Evolutionary conservation across 768 basidiomycete species (phyloP), one percentile per base, ranked within the genome.

Genomic region (Boletus edulis): DNA sequence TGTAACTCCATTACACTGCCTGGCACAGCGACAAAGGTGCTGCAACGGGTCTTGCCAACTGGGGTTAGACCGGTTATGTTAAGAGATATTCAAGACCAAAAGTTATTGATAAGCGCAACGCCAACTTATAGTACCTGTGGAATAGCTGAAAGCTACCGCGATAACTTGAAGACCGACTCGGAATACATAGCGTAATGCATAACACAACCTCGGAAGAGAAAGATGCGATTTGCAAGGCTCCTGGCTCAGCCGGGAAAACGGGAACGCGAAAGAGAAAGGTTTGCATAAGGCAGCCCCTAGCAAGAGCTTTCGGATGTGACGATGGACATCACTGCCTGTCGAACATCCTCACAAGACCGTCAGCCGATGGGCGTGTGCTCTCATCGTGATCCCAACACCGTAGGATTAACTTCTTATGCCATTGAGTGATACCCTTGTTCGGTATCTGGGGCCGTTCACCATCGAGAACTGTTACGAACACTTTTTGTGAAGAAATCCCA

Each of bases 381-480:
- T 66, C 59, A n/a, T 58, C 48, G 1, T 2, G 32, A 46, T 61
- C 42, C 66, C 64, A 67, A 31, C 66, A 67, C 34, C 4, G 42
- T 32, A 8, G 44, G 14, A 67, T 68, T 7, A 58, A 20, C 0
- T 24, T 46, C 34, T 17, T 35, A 37, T 68, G 41, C 52, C 37
- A 14, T 3, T 0, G 17, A 14, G 46, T 41, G 15, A 66, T 38
- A 34, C 34, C 35, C 3, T 37, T 18, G 5, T 59, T 49, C 7
- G 59, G 49, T 38, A 67, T 61, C 22, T 32, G 4, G 31, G 67
- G 64, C 0, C 56, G 49, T 32, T 55, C 43, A 12, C 62, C 64
- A 0, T n/a, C 35, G 44, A 58, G 2, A 18, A 64, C 45, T 2
- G 4, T 48, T n/a, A 5, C 0, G 4, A 55, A 0, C 20, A 64